phyloP scores from a whole-genome alignment of 1,284 basidiomycete genomes.

The Neotropicomus parvogracilis region DNA sequence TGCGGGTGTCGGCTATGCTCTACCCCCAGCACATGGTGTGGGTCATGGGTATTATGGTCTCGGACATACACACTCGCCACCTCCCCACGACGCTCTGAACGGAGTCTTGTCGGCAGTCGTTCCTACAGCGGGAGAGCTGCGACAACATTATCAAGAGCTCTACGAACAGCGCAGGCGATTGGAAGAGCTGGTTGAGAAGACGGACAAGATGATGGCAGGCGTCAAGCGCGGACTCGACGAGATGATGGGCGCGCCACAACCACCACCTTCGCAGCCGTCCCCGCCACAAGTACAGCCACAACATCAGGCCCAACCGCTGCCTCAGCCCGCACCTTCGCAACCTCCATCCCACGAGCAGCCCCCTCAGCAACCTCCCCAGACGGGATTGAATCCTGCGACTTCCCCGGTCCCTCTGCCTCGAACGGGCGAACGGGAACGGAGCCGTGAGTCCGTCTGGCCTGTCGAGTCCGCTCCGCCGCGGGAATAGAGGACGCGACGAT shows the following conservation, averaged over 20 bases:
- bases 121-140: constrained; percentile 59
- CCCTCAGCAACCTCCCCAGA: constrained; percentile 21
- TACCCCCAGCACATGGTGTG: constrained; percentile 40
- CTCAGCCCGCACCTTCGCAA: constrained; percentile 24
- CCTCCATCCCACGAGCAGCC: constrained; percentile 29
- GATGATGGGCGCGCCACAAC: constrained; percentile 40
- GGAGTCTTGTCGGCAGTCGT: constrained; percentile 35
- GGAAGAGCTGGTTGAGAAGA: constrained; percentile 69
- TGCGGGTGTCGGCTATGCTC: constrained; percentile 34
- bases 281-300: constrained; percentile 24
- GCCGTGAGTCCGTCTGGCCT: constrained; percentile 30
- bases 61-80: constrained; percentile 32
- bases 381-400: constrained; percentile 13
- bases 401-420: constrained; percentile 24
- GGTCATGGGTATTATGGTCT: constrained; percentile 34
- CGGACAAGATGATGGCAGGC: constrained; percentile 66
- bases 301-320: constrained; percentile 18
- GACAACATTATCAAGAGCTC: constrained; percentile 64
- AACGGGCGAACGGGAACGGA: constrained; percentile 29
- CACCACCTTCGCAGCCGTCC: constrained; percentile 20
- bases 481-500: constrained; percentile 22
- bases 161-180: constrained; percentile 55
- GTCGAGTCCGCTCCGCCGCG: constrained; percentile 29
- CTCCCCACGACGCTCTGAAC: constrained; percentile 35
- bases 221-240: constrained; percentile 72